phyloP scores from a whole-genome alignment of 2,329 filamentous ascomycete genomes.

The Penicillium sclerotigenum region DNA sequence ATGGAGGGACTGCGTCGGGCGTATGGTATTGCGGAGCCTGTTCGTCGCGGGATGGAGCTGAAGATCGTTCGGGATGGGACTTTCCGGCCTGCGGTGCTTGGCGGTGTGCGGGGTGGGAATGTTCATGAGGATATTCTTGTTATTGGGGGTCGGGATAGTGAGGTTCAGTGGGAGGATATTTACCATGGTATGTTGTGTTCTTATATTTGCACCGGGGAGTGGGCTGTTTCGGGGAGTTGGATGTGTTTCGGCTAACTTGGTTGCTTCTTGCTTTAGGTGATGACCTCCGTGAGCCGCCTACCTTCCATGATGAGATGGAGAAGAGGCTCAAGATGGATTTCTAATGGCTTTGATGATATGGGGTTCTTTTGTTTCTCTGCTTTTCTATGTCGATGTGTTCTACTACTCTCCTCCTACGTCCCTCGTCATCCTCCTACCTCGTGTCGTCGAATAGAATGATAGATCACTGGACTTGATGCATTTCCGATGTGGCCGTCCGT shows the following conservation, averaged over 20 bases:
- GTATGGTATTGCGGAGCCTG: constrained; percentile 89
- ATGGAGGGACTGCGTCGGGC: constrained; percentile 83
- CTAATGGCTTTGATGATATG: constrained; percentile 21
- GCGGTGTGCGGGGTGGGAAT: constrained; percentile 56
- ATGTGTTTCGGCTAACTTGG: constrained; percentile 3
- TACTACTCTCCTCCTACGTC: constrained; percentile 11
- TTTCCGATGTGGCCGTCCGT: background rate
- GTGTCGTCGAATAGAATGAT: constrained; percentile 17
- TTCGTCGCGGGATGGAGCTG: constrained; percentile 91
- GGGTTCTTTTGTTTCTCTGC: constrained; percentile 10
- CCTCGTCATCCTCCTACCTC: constrained; percentile 8
- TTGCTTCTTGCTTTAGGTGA: constrained; percentile 48
- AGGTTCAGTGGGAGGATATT: constrained; percentile 89
- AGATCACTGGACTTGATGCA: constrained; percentile 9
- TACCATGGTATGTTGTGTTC: constrained; percentile 60
- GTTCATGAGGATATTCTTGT: constrained; percentile 85
- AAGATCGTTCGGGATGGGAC: constrained; percentile 73
- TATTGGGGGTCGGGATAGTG: constrained; percentile 66
- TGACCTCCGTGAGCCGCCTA: constrained; percentile 65
- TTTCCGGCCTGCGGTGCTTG: constrained; percentile 72
- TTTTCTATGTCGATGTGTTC: constrained; percentile 14
- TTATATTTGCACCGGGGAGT: too few relatives aligned
- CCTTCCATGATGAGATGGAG: constrained; percentile 93
- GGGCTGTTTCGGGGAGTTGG: background rate
- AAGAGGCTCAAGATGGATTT: constrained; percentile 75